Evolutionary conservation across 768 basidiomycete genomes (phyloP), one percentile per base, ranked within the genome.

Genomic region (Mycena epipterygia): DNA sequence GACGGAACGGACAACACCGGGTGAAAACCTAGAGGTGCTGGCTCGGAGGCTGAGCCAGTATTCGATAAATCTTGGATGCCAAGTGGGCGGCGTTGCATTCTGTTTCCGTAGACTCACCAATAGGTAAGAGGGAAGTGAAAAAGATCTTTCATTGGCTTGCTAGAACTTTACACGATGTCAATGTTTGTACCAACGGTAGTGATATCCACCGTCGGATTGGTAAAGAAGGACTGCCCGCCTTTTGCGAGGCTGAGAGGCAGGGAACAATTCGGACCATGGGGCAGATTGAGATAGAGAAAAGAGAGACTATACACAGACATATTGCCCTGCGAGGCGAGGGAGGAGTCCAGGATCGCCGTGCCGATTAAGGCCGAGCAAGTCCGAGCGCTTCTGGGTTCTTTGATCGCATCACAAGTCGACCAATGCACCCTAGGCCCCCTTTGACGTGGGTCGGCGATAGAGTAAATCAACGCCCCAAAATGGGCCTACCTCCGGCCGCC

Each of bases 401-500:
- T 53, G 51, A 53, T 53, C 8, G 16, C 51, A 53, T 53, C 51
- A 53, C 51, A 53, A 32, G 16, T 53, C 16, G 51, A 53, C 51
- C 8, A 53, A 53, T 53, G 51, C 51, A 53, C 51, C 25, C 29
- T 53, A n/a, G n/a, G n/a, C n/a, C n/a, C n/a, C n/a, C n/a, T n/a
- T n/a, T n/a, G n/a, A n/a, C n/a, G n/a, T n/a, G n/a, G n/a, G n/a
- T n/a, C n/a, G n/a, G n/a, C n/a, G n/a, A n/a, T n/a, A n/a, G n/a
- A n/a, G n/a, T n/a, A n/a, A n/a, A n/a, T n/a, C n/a, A n/a, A n/a
- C n/a, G n/a, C n/a, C n/a, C n/a, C n/a, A n/a, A n/a, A n/a, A n/a
- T n/a, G n/a, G n/a, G n/a, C n/a, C n/a, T n/a, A n/a, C n/a, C n/a
- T n/a, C n/a, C n/a, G n/a, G n/a, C n/a, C n/a, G n/a, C n/a, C n/a